Evolutionary conservation across 2,329 filamentous ascomycete species (phyloP).

Genomic region (Microcyclospora pomicola): DNA sequence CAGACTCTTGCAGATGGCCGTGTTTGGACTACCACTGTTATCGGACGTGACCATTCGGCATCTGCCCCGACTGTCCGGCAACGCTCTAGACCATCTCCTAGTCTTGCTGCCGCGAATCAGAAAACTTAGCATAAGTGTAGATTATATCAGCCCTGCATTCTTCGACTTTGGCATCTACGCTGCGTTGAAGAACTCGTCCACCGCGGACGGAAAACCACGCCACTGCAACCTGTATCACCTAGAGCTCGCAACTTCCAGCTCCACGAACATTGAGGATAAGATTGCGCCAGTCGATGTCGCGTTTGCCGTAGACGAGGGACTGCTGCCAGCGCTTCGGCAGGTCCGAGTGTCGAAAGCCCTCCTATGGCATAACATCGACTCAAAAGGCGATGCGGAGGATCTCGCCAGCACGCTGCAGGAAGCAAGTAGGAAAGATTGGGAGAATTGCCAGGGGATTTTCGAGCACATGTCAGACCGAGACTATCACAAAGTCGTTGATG

Average conservation of each 20-base stretch:
- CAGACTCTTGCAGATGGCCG: conserved; percentile 23
- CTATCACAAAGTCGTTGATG: neutral
- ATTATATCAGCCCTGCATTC: conserved; percentile 31
- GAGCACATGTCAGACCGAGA: neutral
- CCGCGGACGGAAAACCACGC: neutral
- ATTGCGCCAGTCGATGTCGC: conserved; percentile 30
- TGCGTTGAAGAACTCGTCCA: conserved; percentile 1
- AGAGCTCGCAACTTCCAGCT: conserved; percentile 27
- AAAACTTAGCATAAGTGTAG: conserved; percentile 30
- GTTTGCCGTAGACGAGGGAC: conserved; percentile 27
- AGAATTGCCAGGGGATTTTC: conserved; percentile 1
- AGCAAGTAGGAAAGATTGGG: conserved; percentile 26
- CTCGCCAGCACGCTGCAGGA: conserved; percentile 26
- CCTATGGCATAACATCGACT: conserved; percentile 25
- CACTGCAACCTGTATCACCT: conserved; percentile 21
- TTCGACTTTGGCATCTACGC: conserved; percentile 20
- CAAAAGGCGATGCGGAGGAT: conserved; percentile 24
- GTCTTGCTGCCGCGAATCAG: conserved; percentile 27
- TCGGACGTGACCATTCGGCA: conserved; percentile 27
- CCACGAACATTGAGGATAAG: conserved; percentile 22
- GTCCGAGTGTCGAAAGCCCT: conserved; percentile 25
- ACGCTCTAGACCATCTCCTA: conserved; percentile 28
- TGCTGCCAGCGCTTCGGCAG: conserved; percentile 25
- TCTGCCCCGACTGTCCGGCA: conserved; percentile 26
- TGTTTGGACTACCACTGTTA: conserved; percentile 17